Base-by-base conservation (phyloP, 768 basidiomycete species). In the Boletus rubropictus region DNA sequence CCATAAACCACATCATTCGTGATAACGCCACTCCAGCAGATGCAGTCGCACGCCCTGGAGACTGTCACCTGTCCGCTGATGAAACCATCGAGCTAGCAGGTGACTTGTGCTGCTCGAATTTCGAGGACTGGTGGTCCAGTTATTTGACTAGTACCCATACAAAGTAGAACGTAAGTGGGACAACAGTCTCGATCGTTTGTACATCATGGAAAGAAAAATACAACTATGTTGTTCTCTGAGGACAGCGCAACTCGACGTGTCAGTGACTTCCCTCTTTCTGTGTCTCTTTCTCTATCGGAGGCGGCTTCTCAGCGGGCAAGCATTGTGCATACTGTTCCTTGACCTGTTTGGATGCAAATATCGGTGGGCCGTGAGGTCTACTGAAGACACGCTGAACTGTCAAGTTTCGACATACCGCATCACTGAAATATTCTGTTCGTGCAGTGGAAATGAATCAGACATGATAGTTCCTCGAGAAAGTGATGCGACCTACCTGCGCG, bases 81-180 rank as follows among this genome's bases (percentile, higher is more conserved):
- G 84, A 84, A 59, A 86, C 90, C n/a, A 81, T 85, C 46, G 73
- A 75, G 42, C 63, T 96, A 21, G 55, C 82, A 20, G 78, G 79
- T 38, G 71, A 73, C n/a, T 69, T 88, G 32, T 78, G 74, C 5
- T 74, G 81, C 42, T 76, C 77, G 3, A 66, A 79, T 21, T 96
- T 97, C 60, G 87, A 84, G 61, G 79, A 83, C 52, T 95, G 93
- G 91, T 96, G 91, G 90, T 66, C 66, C 15, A 73, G 60, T 14
- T 69, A 81, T 55, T 57, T 86, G 55, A 59, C 45, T 10, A 40
- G 46, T 20, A 32, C 33, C 6, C 32, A 49, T 28, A 21, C 37
- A 35, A 48, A 51, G 39, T 66, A 57, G 39, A 49, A 38, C 27
- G 11, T 44, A 20, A n/a, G 7, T 25, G 24, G 14, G 8, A 7